These are phyloP conservation scores for Fusarium protoensiforme DNA, from an alignment of 2,329 filamentous ascomycete species.

Conservation along the genomic window DNA sequence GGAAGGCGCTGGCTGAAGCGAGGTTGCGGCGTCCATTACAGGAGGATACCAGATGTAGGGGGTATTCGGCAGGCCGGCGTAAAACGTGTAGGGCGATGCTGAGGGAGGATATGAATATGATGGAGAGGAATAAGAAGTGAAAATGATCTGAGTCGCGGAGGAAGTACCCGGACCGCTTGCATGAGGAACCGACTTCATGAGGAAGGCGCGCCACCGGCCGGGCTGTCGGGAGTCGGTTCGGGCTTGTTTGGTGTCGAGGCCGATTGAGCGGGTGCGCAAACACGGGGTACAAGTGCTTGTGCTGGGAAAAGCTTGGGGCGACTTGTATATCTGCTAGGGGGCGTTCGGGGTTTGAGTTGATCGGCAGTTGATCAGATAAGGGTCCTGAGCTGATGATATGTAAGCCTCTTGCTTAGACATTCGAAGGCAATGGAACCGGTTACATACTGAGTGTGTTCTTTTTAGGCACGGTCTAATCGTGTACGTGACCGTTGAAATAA, in stretches of 20 bases:
- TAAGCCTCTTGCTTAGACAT: background rate
- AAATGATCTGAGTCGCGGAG: slow-evolving; percentile 14
- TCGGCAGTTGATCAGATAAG: background rate
- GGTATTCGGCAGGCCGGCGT: slow-evolving; percentile 17
- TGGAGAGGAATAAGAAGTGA: slow-evolving; percentile 24
- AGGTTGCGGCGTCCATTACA: slow-evolving; percentile 18
- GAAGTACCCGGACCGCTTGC: slow-evolving; percentile 15
- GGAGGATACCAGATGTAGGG: slow-evolving; percentile 32
- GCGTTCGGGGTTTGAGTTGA: background rate
- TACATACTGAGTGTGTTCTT: background rate
- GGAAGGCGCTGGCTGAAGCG: slow-evolving; percentile 8
- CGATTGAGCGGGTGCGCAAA: background rate
- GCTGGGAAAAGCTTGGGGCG: background rate
- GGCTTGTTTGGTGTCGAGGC: slow-evolving; percentile 4
- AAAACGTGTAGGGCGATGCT: slow-evolving; percentile 29
- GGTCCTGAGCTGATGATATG: background rate
- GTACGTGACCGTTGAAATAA: background rate
- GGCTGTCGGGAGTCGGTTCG: slow-evolving; percentile 11
- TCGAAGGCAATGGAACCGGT: background rate
- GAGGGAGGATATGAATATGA: slow-evolving; percentile 18
- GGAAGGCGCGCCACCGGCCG: background rate
- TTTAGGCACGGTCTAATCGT: background rate
- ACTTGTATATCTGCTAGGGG: background rate
- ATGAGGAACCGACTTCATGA: slow-evolving; percentile 21
- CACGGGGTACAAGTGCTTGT: background rate